Conservation (phyloP, 306 rosid species). For the Phaseolus lunatus region DNA sequence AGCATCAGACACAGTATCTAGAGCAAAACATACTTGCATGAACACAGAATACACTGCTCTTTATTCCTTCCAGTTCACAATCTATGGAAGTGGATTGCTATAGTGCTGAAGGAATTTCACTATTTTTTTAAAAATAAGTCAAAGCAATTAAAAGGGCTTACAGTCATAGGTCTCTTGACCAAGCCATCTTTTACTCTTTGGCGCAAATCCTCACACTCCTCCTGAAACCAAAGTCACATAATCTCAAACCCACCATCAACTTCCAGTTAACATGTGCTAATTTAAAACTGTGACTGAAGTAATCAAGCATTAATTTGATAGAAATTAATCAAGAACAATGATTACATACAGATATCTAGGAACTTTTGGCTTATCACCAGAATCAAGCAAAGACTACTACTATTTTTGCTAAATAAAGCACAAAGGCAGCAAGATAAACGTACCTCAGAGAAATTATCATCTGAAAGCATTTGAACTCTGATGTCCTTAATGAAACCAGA, state of each 20-base stretch:
- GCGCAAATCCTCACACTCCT: conserved; percentile 78
- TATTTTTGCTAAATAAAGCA: conserved; percentile 9
- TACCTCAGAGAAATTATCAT: conserved; percentile 80
- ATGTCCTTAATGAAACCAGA: conserved; percentile 70
- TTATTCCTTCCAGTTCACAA: conserved; percentile 38
- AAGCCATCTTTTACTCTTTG: conserved; percentile 72
- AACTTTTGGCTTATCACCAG: conserved; percentile 11
- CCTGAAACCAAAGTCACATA: conserved; percentile 59
- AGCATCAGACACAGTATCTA: conserved; percentile 27
- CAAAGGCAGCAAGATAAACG: conserved; percentile 40
- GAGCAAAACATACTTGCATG: conserved; percentile 13
- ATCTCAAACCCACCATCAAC: conserved; percentile 38
- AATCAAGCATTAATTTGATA: not conserved
- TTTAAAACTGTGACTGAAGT: conserved; percentile 20
- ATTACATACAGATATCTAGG: conserved; percentile 10
- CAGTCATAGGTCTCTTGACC: conserved; percentile 68
- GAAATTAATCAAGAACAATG: conserved; percentile 4
- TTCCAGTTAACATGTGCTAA: not conserved
- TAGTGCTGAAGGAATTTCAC: conserved; percentile 36
- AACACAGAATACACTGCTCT: conserved; percentile 16
- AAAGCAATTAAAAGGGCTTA: conserved; percentile 49
- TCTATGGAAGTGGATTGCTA: conserved; percentile 24
- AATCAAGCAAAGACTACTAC: not conserved
- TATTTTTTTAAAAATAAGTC: conserved; percentile 17
- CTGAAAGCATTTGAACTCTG: conserved; percentile 66